These are phyloP conservation scores for Chlorella sp. DNA, from an alignment of 139 green algal genomes.

Conservation along the genomic window DNA sequence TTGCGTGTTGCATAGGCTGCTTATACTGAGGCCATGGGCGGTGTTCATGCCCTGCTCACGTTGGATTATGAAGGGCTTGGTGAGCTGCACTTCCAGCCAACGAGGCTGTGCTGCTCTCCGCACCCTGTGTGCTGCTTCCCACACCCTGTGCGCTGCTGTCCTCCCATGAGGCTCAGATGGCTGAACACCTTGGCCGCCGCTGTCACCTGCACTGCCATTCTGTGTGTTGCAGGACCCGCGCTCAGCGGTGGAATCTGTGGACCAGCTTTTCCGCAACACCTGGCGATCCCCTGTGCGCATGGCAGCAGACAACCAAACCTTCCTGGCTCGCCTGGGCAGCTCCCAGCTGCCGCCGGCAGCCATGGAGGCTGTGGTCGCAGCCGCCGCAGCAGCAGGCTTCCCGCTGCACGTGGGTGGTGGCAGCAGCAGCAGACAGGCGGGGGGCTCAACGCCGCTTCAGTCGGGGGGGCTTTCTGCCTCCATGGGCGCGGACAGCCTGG, in stretches of 20 bases:
- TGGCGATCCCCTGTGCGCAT: constrained; percentile 43
- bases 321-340: constrained; percentile 37
- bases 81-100: no score
- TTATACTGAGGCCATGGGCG: no score
- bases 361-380: constrained; percentile 19
- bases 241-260: constrained; percentile 36
- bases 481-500: not conserved
- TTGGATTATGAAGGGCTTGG: no score
- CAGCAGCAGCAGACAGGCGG: not conserved
- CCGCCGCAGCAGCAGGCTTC: constrained; percentile 7
- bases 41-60: no score
- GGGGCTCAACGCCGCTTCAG: not conserved
- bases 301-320: constrained; percentile 44
- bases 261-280: constrained; percentile 51
- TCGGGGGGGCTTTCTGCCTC: not conserved
- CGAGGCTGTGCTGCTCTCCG: no score
- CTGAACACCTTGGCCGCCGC: no score
- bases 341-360: constrained; percentile 19
- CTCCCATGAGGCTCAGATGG: no score
- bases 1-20: no score
- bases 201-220: not conserved
- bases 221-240: constrained; percentile 19
- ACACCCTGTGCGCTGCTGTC: no score
- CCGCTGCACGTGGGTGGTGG: not conserved
- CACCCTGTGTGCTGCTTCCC: no score